phyloP scores from a whole-genome alignment of 2,329 filamentous ascomycete species.

The Karstenula rhodostoma region DNA sequence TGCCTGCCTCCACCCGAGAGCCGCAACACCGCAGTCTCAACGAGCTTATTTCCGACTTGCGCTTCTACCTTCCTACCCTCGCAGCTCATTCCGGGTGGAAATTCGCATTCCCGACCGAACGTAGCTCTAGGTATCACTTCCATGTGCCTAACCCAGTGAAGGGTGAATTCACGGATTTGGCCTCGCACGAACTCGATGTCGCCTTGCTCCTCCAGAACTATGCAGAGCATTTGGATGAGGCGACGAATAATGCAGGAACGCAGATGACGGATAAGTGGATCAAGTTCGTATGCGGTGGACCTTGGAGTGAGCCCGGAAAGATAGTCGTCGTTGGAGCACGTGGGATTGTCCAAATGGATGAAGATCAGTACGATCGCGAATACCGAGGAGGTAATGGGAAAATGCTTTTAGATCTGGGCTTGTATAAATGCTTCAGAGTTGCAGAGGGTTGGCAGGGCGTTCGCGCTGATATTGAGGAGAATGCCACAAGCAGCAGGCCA shows the following conservation, averaged over 20 bases:
- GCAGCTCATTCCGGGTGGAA: conserved; percentile 47
- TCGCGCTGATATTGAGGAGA: conserved; percentile 23
- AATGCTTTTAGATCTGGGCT: conserved; percentile 31
- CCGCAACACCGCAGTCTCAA: conserved; percentile 24
- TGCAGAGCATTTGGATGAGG: conserved; percentile 25
- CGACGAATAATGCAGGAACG: conserved; percentile 19
- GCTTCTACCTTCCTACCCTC: conserved; percentile 54
- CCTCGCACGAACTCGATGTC: conserved; percentile 44
- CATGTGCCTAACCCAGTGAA: conserved; percentile 38
- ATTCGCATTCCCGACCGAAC: conserved; percentile 12
- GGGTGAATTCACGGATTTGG: conserved; percentile 29
- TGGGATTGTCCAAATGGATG: conserved; percentile 23
- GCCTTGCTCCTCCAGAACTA: conserved; percentile 40
- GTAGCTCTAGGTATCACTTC: conserved; percentile 37
- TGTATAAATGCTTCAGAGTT: conserved; percentile 32
- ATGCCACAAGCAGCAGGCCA: neutral
- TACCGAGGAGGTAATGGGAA: conserved; percentile 33
- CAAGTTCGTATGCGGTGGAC: conserved; percentile 32
- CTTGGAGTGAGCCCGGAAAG: conserved; percentile 30
- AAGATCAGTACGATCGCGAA: conserved; percentile 31
- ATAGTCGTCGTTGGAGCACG: conserved; percentile 30
- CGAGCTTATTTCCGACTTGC: conserved; percentile 55
- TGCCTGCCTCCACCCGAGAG: conserved; percentile 43
- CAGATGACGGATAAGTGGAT: conserved; percentile 37
- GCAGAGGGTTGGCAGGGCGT: conserved; percentile 42